Conservation (phyloP, 345 rosid genomes). For the Eucalyptus lansdowneana region DNA sequence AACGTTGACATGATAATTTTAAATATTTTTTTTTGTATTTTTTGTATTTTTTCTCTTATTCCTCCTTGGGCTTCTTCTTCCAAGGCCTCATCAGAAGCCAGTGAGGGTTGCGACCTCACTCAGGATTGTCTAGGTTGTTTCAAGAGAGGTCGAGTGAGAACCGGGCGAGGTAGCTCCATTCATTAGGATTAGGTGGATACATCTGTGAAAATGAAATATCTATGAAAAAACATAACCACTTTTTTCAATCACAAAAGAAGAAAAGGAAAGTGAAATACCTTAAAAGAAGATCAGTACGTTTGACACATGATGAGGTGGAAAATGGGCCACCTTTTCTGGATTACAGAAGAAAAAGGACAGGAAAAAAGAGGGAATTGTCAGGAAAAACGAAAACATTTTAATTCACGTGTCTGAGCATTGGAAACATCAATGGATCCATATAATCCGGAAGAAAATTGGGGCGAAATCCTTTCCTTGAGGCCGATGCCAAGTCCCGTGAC, state of each 20-base stretch:
- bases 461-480: background rate
- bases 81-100: too few relatives aligned
- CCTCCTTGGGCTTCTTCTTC: too few relatives aligned
- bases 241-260: background rate
- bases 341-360: background rate
- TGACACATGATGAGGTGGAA: background rate
- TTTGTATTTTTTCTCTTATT: too few relatives aligned
- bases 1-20: fast-evolving
- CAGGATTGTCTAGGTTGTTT: background rate
- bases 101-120: fast-evolving
- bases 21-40: fast-evolving
- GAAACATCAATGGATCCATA: background rate
- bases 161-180: background rate
- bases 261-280: background rate
- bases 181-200: background rate
- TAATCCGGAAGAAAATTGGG: background rate
- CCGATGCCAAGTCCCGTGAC: background rate
- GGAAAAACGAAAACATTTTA: background rate
- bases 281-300: background rate
- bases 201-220: background rate
- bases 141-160: background rate
- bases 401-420: background rate
- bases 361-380: background rate
- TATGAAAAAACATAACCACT: too few relatives aligned
- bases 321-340: background rate